Base-by-base conservation (phyloP, 805 yeast species). In the Priceomyces castillae region DNA sequence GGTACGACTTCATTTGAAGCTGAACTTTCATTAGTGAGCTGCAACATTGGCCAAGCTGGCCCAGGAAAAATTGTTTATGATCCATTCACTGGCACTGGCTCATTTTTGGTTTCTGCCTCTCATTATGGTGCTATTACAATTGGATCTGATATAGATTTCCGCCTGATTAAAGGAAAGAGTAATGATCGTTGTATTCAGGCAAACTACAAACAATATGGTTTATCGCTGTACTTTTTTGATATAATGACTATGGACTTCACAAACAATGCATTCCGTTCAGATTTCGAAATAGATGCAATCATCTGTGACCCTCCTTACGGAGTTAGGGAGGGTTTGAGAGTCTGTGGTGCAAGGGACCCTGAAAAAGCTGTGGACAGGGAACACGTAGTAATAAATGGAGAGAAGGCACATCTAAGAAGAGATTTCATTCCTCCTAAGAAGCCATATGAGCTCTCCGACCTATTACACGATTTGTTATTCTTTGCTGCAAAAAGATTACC, bases 281-380 rank as follows among this genome's bases (percentile, higher is more conserved):
- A 76, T 49, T 64, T 94, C 18, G 58, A 52, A 20, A 73, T 94
- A 11, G 97, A 94, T 59, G 74, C 86, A 1, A 92, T 94, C 4
- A 78, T 92, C 1, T 90, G 97, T 59, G 99, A 94, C 64, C 99
- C 99, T 2, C 99, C 99, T 0, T 94, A 94, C 62, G 99, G 99
- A 10, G 95, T 94, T 2, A 74, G 99, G 53, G 99, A 94, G 62
- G 96, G 98, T 3, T 77, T 94, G 42, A 90, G 89, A 60, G 96
- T 90, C 0, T 80, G 95, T 43, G 99, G 99, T 3, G 86, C 95
- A 3, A 81, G 77, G 49, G 64, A 76, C 47, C 77, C 83, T 40
- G 82, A 83, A 2, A 80, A 77, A 54, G 84, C 84, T 34, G 77
- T 67, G 7, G 95, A 92, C 0, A 79, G 87, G 53, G 95, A 88